Conservation (phyloP, 108 stramenopile genomes). For the Cyclotella sp. region DNA sequence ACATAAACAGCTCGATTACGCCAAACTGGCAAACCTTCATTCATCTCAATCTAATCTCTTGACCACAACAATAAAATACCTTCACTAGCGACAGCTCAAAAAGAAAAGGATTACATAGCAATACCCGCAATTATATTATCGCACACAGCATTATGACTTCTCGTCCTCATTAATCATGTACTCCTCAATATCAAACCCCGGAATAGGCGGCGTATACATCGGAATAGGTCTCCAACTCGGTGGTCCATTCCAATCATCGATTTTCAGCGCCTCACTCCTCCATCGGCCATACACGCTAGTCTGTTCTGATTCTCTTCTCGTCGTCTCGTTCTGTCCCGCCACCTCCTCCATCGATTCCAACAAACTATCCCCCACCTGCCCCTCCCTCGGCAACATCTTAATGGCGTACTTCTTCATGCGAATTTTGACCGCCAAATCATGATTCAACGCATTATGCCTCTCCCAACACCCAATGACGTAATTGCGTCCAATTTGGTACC, state of each 20-base stretch:
- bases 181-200: conserved; percentile 66
- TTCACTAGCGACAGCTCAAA: too few relatives aligned
- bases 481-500: conserved; percentile 69
- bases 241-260: conserved; percentile 52
- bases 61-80: too few relatives aligned
- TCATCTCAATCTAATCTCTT: too few relatives aligned
- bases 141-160: background rate
- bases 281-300: conserved; percentile 51
- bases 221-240: conserved; percentile 69
- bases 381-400: conserved; percentile 71
- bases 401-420: conserved; percentile 79
- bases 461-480: conserved; percentile 81
- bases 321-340: background rate
- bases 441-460: conserved; percentile 75
- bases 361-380: conserved; percentile 28
- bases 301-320: background rate
- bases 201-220: conserved; percentile 77
- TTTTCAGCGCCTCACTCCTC: conserved; percentile 62
- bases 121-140: too few relatives aligned
- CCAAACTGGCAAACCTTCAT: too few relatives aligned
- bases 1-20: too few relatives aligned
- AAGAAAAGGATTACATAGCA: too few relatives aligned
- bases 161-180: conserved; percentile 58
- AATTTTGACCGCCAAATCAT: conserved; percentile 82
- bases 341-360: background rate